Base-by-base conservation (phyloP, 768 basidiomycete genomes). In the Pisolithus albus region DNA sequence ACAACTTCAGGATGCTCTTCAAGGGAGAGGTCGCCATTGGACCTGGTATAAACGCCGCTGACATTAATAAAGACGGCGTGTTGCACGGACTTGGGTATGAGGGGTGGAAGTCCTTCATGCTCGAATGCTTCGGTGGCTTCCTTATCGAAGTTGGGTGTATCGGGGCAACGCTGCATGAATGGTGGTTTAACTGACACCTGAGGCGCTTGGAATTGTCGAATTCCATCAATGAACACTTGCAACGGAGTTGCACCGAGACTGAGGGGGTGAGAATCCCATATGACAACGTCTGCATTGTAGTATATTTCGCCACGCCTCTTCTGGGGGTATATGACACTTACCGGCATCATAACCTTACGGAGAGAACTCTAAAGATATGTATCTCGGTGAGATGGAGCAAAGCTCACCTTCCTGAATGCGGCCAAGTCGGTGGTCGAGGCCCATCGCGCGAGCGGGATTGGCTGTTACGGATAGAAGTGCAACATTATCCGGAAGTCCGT, bases 151-250 rank as follows among this genome's bases (percentile, higher is more conserved):
- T 86, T 74, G 0, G 89, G 88, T 2, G 82, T 80, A 39, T 66
- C 69, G 0, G 88, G 86, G 6, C 65, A 46, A 7, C 59, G 58
- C 55, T 80, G 78, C 61, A 71, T 77, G 15, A 62, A 52, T 7
- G 56, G 50, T 1, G 77, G 76, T 55, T 71, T 64, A 4, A 62
- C 64, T 1, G 65, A 62, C 52, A 75, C 70, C 5, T 68, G 58
- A 16, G 75, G 75, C n/a, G 70, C 65, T 44, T 73, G 72, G 47
- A 87, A 74, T 59, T 94, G 91, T 4, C 81, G 63, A 52, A 91
- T 82, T 2, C 92, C 92, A 64, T 96, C 92, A 56, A 94, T 88
- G 75, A 84, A 94, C 24, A 88, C 81, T 51, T 83, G 81, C 11
- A 71, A 62, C 0, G 89, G 90, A 0, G 86, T 88, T 3, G 89